Conservation (phyloP, 306 rosid species). For the Luffa acutangula region DNA sequence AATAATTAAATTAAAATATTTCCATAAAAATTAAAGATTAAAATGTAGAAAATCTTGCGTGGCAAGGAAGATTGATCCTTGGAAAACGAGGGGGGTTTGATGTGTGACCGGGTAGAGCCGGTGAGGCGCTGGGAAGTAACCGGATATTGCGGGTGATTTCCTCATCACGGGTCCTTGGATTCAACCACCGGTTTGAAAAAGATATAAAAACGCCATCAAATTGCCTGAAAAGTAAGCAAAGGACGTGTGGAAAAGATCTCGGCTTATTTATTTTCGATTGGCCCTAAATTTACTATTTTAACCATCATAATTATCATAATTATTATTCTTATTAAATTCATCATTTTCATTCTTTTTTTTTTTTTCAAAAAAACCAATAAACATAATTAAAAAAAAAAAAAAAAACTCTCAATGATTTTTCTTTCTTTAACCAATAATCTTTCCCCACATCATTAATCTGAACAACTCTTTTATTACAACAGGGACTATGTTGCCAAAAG, state of each 20-base stretch:
- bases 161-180: not conserved
- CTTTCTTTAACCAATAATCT: conserved; percentile 1
- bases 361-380: not conserved
- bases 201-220: not conserved
- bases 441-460: not conserved
- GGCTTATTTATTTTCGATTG: not conserved
- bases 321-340: not conserved
- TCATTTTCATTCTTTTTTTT: not conserved
- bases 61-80: not conserved
- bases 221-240: conserved; percentile 14
- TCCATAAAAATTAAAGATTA: not conserved
- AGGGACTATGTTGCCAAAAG: conserved; percentile 8
- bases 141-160: not conserved
- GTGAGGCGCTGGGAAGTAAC: not conserved
- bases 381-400: no score
- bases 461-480: conserved; percentile 5
- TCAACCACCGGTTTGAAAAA: conserved; percentile 1
- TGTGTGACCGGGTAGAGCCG: not conserved
- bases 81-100: not conserved
- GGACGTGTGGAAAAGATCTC: not conserved
- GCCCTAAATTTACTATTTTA: not conserved
- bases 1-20: no score
- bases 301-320: not conserved
- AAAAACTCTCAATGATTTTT: not conserved
- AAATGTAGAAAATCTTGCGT: not conserved